Evolutionary conservation across 805 yeast species (phyloP), one percentile per base, ranked within the genome.

Genomic region (Candida ortonii): DNA sequence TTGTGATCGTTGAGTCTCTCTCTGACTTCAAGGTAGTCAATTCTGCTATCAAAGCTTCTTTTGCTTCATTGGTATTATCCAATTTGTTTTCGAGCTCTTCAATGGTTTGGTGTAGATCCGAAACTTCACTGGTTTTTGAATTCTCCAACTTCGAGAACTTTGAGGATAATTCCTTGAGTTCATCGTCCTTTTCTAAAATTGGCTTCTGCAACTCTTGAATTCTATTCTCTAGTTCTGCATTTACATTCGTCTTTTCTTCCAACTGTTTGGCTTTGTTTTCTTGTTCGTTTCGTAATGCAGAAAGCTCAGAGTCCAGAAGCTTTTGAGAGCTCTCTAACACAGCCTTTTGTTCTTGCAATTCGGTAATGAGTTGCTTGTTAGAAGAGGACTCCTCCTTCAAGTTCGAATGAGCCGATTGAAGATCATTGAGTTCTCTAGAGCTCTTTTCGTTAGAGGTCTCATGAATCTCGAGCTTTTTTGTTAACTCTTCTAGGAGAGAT

Each of bases 1-100:
- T 54, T n/a, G 52, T 43, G 27, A 58, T 60, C 4, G 54, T 50
- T 1, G 47, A 38, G 16, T 59, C 62, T 6, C 30, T 8, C 19
- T 23, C 28, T 16, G 21, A 20, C 17, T 34, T 34, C 22, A 24
- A 16, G 13, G 25, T 19, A 13, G 22, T 18, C 6, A 43, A 32
- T 16, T 47, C 44, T 9, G 25, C 17, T 7, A 21, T 19, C 11
- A 41, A 3, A 6, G 10, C 22, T 21, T 38, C 22, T 36, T 17
- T 25, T 13, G 13, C 36, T 29, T 28, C 25, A 17, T n/a, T 23
- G 5, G 20, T 24, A 16, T n/a, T 12, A 11, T 28, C 15, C 4
- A 34, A 22, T n/a, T 19, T 14, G 7, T 16, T 30, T 17, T 18
- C 13, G 20, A 22, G 16, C 14, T 5, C 5, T 3, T 30, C 33